Percentiles rank a stretch among this genome's conserved stretches.
These are phyloP conservation scores for Raddia distichophylla DNA, from an alignment of 176 grass and related monocot genomes.

Conservation along the genomic window DNA sequence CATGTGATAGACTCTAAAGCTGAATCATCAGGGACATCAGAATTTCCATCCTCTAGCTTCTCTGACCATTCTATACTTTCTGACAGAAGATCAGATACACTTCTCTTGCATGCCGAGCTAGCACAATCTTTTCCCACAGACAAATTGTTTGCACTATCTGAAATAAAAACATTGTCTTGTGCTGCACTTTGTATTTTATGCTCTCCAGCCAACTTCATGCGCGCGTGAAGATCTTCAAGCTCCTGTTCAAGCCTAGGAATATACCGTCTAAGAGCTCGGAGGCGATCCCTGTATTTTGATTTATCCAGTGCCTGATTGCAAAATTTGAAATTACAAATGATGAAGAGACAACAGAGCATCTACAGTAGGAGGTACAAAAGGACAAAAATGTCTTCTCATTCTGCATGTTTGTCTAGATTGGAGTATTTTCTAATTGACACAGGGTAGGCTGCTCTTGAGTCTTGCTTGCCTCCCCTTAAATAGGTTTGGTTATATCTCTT, in stretches of 20 bases:
- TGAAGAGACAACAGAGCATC: neutral
- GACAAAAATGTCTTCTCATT: neutral
- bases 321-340: conserved; percentile 23
- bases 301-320: conserved; percentile 86
- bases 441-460: neutral
- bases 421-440: conserved; percentile 1
- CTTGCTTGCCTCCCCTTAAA: neutral
- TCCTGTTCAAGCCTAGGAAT: conserved; percentile 93
- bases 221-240: conserved; percentile 74
- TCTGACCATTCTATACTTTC: conserved; percentile 48
- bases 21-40: conserved; percentile 53
- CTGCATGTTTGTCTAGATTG: conserved; percentile 11
- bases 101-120: conserved; percentile 36
- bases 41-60: conserved; percentile 44
- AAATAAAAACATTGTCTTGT: conserved; percentile 37
- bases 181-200: conserved; percentile 25
- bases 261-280: conserved; percentile 64
- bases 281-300: conserved; percentile 75
- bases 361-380: neutral
- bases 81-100: conserved; percentile 40
- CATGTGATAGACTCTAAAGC: conserved; percentile 54
- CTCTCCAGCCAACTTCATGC: conserved; percentile 70
- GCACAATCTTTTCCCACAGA: conserved; percentile 23
- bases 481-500: neutral
- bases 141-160: conserved; percentile 32